These are phyloP conservation scores for Gossypium raimondii DNA, from an alignment of 345 rosid genomes.

Conservation along the genomic window DNA sequence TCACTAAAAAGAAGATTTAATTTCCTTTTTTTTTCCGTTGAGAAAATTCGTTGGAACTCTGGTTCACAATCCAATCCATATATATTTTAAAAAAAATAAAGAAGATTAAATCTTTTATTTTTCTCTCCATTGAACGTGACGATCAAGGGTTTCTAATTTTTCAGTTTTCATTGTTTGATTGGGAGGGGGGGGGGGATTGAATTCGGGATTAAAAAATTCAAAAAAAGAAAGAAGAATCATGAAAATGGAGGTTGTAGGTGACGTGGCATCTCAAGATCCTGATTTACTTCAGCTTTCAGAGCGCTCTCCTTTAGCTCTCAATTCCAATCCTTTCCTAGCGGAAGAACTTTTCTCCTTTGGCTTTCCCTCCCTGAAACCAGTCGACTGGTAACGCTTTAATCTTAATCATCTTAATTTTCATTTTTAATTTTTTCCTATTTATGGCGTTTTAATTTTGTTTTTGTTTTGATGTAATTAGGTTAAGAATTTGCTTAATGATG, in stretches of 20 bases:
- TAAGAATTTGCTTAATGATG: conserved; percentile 64
- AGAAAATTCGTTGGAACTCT: background rate
- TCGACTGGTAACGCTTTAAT: conserved; percentile 43
- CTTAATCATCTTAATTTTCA: background rate
- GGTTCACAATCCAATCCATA: background rate
- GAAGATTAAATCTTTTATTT: background rate
- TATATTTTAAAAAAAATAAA: no score
- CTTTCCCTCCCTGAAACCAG: conserved; percentile 72
- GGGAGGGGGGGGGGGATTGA: no score
- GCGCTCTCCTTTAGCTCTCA: conserved; percentile 51
- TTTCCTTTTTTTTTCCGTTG: background rate
- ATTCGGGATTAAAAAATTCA: no score
- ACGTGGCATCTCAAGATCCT: conserved; percentile 42
- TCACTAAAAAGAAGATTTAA: no score
- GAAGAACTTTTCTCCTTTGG: conserved; percentile 77
- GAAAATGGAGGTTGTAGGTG: conserved; percentile 39
- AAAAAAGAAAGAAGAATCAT: conserved; percentile 5
- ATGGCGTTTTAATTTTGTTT: background rate
- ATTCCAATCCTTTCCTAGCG: conserved; percentile 45
- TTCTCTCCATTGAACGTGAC: background rate
- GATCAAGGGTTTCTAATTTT: conserved; percentile 3
- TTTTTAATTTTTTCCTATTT: background rate
- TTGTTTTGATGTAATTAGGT: conserved; percentile 36
- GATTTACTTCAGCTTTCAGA: conserved; percentile 74
- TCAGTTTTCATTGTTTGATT: background rate